phyloP scores from a whole-genome alignment of 148 eudicot species.

The Pouteria glomerata region DNA sequence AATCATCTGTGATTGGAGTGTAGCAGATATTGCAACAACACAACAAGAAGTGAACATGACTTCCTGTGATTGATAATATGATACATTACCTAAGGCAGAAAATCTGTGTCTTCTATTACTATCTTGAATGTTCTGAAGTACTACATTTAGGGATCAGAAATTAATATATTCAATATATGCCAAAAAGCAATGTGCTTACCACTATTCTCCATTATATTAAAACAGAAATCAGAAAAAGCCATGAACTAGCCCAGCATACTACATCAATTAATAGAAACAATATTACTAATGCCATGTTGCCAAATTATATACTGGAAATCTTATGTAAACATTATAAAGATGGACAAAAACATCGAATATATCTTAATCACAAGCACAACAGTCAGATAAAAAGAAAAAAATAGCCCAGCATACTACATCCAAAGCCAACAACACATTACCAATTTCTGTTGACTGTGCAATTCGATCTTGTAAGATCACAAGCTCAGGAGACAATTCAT shows the following conservation, averaged over 20 bases:
- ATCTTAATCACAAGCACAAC: not conserved
- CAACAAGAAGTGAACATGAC: not conserved
- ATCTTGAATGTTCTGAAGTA: not conserved
- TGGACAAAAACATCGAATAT: not conserved
- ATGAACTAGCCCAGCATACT: not conserved
- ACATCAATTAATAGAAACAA: not conserved
- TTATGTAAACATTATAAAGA: not conserved
- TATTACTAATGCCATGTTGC: not conserved
- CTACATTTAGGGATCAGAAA: not conserved
- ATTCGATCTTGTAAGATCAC: constrained; percentile 80
- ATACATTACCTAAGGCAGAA: not conserved
- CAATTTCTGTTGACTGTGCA: constrained; percentile 61
- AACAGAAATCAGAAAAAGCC: not conserved
- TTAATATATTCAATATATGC: not conserved
- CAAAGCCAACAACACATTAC: constrained; percentile 26
- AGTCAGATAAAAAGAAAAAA: not conserved
- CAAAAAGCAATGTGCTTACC: not conserved
- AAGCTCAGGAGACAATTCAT: constrained; percentile 86
- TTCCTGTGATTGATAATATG: not conserved
- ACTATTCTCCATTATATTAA: not conserved
- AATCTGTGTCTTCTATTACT: not conserved
- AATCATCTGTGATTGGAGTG: not conserved
- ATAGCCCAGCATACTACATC: not conserved
- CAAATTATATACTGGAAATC: not conserved
- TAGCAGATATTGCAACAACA: not conserved